Conservation (phyloP, 176 grass and related monocot species). For the Zoysia pacifica region DNA sequence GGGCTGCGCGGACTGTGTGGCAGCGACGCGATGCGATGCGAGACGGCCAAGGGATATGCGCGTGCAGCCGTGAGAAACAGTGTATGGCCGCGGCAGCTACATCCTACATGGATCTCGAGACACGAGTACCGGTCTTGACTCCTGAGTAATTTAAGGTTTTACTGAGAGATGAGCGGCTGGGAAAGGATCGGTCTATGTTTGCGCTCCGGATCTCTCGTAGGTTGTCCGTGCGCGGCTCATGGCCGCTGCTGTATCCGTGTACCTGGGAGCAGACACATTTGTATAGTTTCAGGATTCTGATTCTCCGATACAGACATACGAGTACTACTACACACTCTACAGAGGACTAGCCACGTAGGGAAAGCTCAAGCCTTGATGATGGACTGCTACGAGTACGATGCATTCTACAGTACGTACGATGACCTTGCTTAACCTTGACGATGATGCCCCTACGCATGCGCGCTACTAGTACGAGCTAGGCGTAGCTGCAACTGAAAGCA, state of each 20-base stretch:
- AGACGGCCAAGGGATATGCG: too few species aligned
- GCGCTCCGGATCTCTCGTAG: not conserved
- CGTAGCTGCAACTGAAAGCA: not conserved
- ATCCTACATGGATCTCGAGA: too few species aligned
- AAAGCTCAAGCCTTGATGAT: too few species aligned
- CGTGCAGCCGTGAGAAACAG: too few species aligned
- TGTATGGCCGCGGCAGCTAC: too few species aligned
- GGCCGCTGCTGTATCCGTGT: conserved; percentile 13
- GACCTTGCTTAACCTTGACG: too few species aligned
- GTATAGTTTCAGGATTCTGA: conserved; percentile 44
- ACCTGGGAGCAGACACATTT: conserved; percentile 44
- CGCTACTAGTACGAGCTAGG: too few species aligned
- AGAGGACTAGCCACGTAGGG: not conserved
- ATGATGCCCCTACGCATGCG: too few species aligned
- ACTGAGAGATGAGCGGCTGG: not conserved
- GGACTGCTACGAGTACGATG: not conserved
- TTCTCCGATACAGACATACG: conserved; percentile 33
- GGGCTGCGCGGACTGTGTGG: not conserved
- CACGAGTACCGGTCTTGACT: not conserved
- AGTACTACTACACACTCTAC: not conserved
- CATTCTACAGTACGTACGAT: not conserved
- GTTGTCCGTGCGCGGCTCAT: not conserved
- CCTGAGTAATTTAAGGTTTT: not conserved
- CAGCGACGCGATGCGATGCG: too few species aligned
- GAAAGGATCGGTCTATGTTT: not conserved